Conservation (phyloP, 2,329 filamentous ascomycete genomes). For the Phyllosticta capitalensis region DNA sequence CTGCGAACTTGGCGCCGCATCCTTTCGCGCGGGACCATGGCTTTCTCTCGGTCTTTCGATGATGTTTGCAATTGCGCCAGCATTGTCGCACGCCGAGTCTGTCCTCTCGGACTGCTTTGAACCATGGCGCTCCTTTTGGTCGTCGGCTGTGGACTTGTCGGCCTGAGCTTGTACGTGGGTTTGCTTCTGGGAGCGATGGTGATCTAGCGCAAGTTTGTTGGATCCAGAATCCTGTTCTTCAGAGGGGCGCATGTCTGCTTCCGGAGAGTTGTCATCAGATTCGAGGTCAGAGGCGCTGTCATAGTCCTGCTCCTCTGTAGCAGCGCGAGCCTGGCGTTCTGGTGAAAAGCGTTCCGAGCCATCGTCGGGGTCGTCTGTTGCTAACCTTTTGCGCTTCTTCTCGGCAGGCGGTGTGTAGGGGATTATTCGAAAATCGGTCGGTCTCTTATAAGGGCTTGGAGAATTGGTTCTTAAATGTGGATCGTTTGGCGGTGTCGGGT, state of each 20-base stretch:
- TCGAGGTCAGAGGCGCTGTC: background rate
- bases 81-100: background rate
- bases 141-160: background rate
- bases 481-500: background rate
- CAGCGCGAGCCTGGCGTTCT: background rate
- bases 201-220: background rate
- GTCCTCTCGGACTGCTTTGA: background rate
- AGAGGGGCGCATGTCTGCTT: background rate
- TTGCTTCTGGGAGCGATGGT: background rate
- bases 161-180: background rate
- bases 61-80: background rate
- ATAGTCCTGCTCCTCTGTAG: background rate
- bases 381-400: background rate
- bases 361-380: background rate
- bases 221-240: background rate
- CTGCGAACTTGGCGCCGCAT: conserved; percentile 5
- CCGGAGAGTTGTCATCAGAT: background rate
- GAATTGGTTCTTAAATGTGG: background rate
- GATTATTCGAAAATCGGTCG: background rate
- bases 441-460: background rate
- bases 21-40: background rate
- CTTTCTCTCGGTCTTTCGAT: background rate
- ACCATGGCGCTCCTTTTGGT: background rate
- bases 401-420: background rate
- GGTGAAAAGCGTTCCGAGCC: background rate